phyloP scores from a whole-genome alignment of 352 stramenopile genomes.

The Phytophthora uliginosa region DNA sequence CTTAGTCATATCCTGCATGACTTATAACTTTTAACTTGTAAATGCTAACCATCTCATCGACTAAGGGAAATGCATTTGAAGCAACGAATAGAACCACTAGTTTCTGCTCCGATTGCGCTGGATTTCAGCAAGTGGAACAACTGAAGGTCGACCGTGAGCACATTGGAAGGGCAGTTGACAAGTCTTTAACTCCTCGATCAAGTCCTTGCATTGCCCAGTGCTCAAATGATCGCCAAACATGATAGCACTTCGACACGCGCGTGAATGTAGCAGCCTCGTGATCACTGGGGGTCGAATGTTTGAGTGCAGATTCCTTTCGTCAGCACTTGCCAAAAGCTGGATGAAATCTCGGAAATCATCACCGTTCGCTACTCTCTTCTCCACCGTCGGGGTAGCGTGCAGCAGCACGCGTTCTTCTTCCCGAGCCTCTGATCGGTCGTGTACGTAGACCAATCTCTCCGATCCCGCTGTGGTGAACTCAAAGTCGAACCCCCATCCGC shows the following conservation, averaged over 20 bases:
- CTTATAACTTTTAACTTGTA: background rate
- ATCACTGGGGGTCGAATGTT: constrained; percentile 76
- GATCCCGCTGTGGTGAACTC: constrained; percentile 27
- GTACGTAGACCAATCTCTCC: constrained; percentile 4
- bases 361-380: constrained; percentile 65
- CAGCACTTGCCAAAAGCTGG: constrained; percentile 55
- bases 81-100: background rate
- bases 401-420: constrained; percentile 39
- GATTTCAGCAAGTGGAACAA: constrained; percentile 90
- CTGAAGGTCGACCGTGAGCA: constrained; percentile 90
- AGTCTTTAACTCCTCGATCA: constrained; percentile 77
- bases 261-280: constrained; percentile 87
- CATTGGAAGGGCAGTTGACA: constrained; percentile 94
- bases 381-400: constrained; percentile 69
- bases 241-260: constrained; percentile 92
- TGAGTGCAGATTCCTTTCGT: constrained; percentile 27
- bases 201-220: constrained; percentile 66
- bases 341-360: constrained; percentile 92
- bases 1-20: background rate
- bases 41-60: background rate
- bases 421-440: background rate
- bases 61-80: background rate
- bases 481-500: constrained; percentile 89
- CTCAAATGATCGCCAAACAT: constrained; percentile 94
- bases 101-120: background rate